These are phyloP conservation scores for Thielaviopsis populi DNA, from an alignment of 2,329 filamentous ascomycete genomes.

Conservation along the genomic window DNA sequence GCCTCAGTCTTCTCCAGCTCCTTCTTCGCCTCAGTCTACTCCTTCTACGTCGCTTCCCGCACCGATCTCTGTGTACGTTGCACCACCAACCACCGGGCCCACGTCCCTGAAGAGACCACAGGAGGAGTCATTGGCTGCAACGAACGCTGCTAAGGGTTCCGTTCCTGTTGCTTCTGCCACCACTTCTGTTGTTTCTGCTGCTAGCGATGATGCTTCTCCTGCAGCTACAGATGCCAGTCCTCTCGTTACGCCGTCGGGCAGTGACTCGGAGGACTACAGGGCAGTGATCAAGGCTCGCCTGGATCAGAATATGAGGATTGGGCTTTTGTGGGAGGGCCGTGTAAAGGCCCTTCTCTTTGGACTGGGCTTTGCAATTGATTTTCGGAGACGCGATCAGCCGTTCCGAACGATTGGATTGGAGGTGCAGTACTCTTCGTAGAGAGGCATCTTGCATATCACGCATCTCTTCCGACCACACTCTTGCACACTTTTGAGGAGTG, in stretches of 20 bases:
- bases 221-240: slow-evolving; percentile 10
- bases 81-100: not conserved
- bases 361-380: slow-evolving; percentile 70
- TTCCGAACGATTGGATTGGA: slow-evolving; percentile 65
- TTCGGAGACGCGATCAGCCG: slow-evolving; percentile 59
- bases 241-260: slow-evolving; percentile 17
- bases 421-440: slow-evolving; percentile 67
- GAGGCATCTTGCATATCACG: not conserved
- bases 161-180: not conserved
- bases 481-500: too few relatives aligned
- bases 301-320: slow-evolving; percentile 75
- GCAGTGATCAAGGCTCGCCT: slow-evolving; percentile 82
- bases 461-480: not conserved
- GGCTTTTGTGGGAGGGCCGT: slow-evolving; percentile 81
- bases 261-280: slow-evolving; percentile 45
- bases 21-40: not conserved
- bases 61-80: not conserved
- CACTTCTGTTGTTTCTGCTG: not conserved
- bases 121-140: not conserved
- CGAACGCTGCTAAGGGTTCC: not conserved
- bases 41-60: slow-evolving; percentile 4
- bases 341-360: slow-evolving; percentile 89
- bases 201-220: not conserved
- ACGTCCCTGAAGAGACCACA: slow-evolving; percentile 2
- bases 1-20: not conserved